Base-by-base conservation (phyloP, 768 basidiomycete genomes). In the Amanita brunnescens region DNA sequence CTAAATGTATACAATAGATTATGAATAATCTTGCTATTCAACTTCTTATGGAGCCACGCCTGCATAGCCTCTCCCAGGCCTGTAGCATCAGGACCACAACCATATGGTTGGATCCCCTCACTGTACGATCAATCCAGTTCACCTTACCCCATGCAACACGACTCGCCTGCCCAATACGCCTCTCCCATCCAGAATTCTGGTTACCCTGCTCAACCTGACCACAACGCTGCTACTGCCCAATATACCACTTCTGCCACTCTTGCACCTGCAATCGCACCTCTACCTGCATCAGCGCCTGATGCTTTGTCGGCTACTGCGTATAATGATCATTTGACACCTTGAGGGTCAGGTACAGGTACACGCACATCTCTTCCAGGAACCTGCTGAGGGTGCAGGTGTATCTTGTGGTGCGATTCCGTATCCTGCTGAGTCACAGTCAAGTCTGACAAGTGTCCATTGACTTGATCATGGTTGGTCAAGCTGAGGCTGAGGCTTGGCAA, bases 51-150 rank as follows among this genome's bases (percentile, higher is more conserved):
- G 10, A 18, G 13, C 13, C 26, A 40, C 26, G 13, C 26, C 14
- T 40, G 52, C n/a, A 14, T 53, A 16, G 33, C 6, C 3, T 44
- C 41, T 51, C 50, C 40, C 13, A 12, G n/a, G n/a, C n/a, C n/a
- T n/a, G n/a, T 32, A n/a, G n/a, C 23, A 5, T 30, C 12, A 9
- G 40, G 21, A 1, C 18, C 50, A 29, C 75, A 77, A 52, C 55
- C 64, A 0, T 85, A 77, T 55, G 78, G 74, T 4, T 83, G 78
- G 79, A 74, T 76, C 57, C 70, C 74, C 2, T 39, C 58, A 5
- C 58, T 64, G 6, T 79, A 77, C 55, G 75, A 75, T 3, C 77
- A 76, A 45, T 60, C 65, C 5, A 68, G 64, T 7, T 76, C 57
- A 18, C 18, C 39, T 21, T 21, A 40, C 18, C 39, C 18, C 10